phyloP scores from a whole-genome alignment of 225 moss, liverwort and hornwort species.

The Marchantia polymorpha region DNA sequence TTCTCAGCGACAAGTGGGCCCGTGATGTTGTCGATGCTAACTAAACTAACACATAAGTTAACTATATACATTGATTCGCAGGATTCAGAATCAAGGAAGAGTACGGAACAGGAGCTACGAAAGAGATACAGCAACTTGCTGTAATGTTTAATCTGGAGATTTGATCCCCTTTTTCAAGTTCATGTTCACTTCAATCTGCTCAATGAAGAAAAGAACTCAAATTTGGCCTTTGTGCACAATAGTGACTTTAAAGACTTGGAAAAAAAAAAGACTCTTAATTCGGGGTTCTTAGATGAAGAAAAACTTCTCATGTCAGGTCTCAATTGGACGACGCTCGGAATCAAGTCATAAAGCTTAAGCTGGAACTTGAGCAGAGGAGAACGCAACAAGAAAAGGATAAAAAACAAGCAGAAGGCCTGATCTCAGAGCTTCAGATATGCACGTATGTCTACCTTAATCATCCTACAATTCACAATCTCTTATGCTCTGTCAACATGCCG shows the following conservation, averaged over 20 bases:
- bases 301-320: conserved; percentile 39
- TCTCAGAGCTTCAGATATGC: conserved; percentile 55
- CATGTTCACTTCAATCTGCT: neutral
- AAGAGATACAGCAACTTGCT: conserved; percentile 63
- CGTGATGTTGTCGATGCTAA: neutral
- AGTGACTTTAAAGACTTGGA: neutral
- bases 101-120: conserved; percentile 51
- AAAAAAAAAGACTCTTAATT: too few species aligned
- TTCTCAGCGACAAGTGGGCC: too few species aligned
- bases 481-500: too few species aligned
- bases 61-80: conserved; percentile 29
- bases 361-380: conserved; percentile 55
- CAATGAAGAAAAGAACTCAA: neutral
- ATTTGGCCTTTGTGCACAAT: neutral
- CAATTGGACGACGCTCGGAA: conserved; percentile 58
- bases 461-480: too few species aligned
- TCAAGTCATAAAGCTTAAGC: conserved; percentile 53
- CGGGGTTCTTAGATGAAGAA: neutral
- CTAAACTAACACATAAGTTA: neutral
- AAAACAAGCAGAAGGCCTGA: conserved; percentile 40
- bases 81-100: conserved; percentile 61
- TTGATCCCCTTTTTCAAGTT: neutral
- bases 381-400: conserved; percentile 53
- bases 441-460: conserved; percentile 33
- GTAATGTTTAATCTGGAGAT: conserved; percentile 38